A percentile compares a stretch with the other conserved stretches of the same genome.
These are phyloP conservation scores for Coelastrella sp. DNA, from an alignment of 139 green algal genomes.

Conservation along the genomic window DNA sequence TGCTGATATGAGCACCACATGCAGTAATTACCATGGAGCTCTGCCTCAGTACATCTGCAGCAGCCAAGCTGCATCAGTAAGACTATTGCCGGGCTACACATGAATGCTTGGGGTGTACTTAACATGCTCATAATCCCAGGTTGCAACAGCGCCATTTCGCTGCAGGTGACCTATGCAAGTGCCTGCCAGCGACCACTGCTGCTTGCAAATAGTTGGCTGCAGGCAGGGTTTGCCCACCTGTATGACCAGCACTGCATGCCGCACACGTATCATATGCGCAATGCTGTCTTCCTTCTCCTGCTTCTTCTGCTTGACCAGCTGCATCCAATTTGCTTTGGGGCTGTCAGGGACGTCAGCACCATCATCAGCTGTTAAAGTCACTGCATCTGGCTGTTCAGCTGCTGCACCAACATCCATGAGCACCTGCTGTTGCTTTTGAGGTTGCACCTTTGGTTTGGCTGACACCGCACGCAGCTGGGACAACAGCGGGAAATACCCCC, in stretches of 20 bases:
- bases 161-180: background rate
- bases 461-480: slow-evolving; percentile 4
- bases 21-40: too few relatives aligned
- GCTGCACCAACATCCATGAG: background rate
- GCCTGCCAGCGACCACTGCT: too few relatives aligned
- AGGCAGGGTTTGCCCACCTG: slow-evolving; percentile 13
- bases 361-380: background rate
- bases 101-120: too few relatives aligned
- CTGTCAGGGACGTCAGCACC: background rate
- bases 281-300: slow-evolving; percentile 20
- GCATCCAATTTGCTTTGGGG: slow-evolving; percentile 36
- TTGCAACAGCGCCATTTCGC: background rate
- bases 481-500: slow-evolving; percentile 36
- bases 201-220: background rate
- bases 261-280: slow-evolving; percentile 13
- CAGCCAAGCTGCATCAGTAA: background rate
- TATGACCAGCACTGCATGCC: slow-evolving; percentile 38
- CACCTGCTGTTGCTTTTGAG: background rate
- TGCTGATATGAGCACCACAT: too few relatives aligned
- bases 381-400: background rate
- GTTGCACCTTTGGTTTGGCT: background rate
- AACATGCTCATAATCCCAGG: too few relatives aligned
- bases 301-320: slow-evolving; percentile 35
- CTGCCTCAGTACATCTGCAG: background rate
- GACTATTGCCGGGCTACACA: too few relatives aligned